These are phyloP conservation scores for Microsporum ferrugineum DNA, from an alignment of 2,329 filamentous ascomycete species.

Conservation along the genomic window DNA sequence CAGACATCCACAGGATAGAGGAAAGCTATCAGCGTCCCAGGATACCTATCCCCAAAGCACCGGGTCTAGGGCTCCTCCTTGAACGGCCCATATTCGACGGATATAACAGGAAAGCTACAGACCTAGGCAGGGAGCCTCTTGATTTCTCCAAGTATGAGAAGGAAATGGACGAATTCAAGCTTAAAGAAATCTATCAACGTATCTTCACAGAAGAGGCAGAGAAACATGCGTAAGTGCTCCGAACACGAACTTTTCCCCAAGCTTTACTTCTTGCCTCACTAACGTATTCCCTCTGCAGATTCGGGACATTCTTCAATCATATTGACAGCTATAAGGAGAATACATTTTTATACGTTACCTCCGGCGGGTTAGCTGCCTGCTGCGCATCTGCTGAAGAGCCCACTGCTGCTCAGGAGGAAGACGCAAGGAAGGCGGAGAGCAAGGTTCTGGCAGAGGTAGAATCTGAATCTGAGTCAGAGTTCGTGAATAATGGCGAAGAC, in stretches of 20 bases:
- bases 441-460: constrained; percentile 20
- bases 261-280: not conserved
- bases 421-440: constrained; percentile 21
- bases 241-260: not conserved
- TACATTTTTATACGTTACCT: constrained; percentile 64
- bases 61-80: constrained; percentile 73
- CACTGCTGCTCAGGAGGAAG: constrained; percentile 6
- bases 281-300: constrained; percentile 37
- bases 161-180: constrained; percentile 79
- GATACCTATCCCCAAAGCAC: constrained; percentile 87
- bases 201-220: constrained; percentile 86
- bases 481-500: constrained; percentile 16
- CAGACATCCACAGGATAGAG: constrained; percentile 56
- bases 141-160: constrained; percentile 68
- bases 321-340: constrained; percentile 62
- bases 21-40: constrained; percentile 61
- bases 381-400: constrained; percentile 6
- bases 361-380: constrained; percentile 52
- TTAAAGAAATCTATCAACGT: constrained; percentile 77
- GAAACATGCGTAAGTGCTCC: constrained; percentile 62
- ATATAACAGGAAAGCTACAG: constrained; percentile 66
- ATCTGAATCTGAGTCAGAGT: constrained; percentile 17
- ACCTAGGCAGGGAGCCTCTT: constrained; percentile 55
- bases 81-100: constrained; percentile 84
- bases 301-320: constrained; percentile 68